These are phyloP conservation scores for Colletotrichum navitas DNA, from an alignment of 2,329 filamentous ascomycete genomes.

Conservation along the genomic window DNA sequence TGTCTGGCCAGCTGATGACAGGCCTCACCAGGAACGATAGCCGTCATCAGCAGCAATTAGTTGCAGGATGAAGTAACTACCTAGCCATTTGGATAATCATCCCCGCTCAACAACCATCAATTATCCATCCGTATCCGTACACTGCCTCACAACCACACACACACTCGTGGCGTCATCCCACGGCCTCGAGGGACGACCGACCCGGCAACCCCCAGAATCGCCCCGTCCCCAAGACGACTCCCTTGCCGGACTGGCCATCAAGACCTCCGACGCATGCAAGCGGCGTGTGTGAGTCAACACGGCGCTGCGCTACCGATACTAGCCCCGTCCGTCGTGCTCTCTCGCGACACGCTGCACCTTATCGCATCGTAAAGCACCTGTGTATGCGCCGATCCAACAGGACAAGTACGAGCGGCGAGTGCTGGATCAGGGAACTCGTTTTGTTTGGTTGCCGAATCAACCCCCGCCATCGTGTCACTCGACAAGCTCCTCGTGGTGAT, in stretches of 20 bases:
- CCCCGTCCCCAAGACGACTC: neutral
- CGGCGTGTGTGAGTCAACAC: constrained; percentile 33
- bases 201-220: constrained; percentile 20
- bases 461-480: neutral
- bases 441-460: constrained; percentile 7
- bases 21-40: constrained; percentile 3
- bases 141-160: neutral
- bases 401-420: neutral
- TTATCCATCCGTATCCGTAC: neutral
- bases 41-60: constrained; percentile 8
- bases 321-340: constrained; percentile 24
- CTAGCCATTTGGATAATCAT: neutral
- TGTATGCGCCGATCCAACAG: constrained; percentile 7
- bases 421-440: neutral
- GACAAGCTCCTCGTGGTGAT: constrained; percentile 14
- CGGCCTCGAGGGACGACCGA: constrained; percentile 15
- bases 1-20: constrained; percentile 8
- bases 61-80: neutral
- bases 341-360: constrained; percentile 1
- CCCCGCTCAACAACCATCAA: neutral
- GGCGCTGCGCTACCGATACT: constrained; percentile 27
- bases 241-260: constrained; percentile 16
- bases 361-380: neutral
- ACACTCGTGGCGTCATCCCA: constrained; percentile 18
- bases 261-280: constrained; percentile 25